These are phyloP conservation scores for Eurotiales sp. DNA, from an alignment of 2,329 filamentous ascomycete genomes.

Conservation along the genomic window DNA sequence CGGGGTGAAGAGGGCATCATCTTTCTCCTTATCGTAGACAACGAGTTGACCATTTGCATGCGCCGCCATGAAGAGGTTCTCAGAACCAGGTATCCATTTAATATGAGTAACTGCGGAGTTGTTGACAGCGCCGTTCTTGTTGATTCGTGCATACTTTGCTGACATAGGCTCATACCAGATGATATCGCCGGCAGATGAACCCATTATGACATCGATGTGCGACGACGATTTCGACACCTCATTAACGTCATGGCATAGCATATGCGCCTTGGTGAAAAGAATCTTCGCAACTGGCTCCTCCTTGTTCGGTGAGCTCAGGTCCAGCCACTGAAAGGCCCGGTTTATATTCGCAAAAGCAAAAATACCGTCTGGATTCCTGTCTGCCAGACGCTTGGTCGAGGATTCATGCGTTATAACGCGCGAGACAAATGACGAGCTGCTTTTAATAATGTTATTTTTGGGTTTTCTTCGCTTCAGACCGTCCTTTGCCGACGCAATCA, in stretches of 20 bases:
- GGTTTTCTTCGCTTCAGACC: constrained; percentile 77
- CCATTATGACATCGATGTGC: constrained; percentile 90
- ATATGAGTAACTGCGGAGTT: constrained; percentile 80
- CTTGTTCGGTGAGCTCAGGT: constrained; percentile 67
- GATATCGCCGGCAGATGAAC: constrained; percentile 93
- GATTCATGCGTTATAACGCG: constrained; percentile 86
- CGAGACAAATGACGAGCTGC: constrained; percentile 98
- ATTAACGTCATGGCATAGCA: constrained; percentile 92
- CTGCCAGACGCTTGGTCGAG: constrained; percentile 71
- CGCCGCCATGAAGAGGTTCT: constrained; percentile 85
- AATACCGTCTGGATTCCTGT: constrained; percentile 72
- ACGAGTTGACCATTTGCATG: constrained; percentile 88
- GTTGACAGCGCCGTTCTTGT: constrained; percentile 95
- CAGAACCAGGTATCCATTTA: constrained; percentile 88
- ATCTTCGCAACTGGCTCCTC: constrained; percentile 93
- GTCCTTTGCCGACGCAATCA: constrained; percentile 61
- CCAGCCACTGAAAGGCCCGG: constrained; percentile 92
- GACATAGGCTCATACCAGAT: constrained; percentile 98
- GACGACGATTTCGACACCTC: constrained; percentile 69
- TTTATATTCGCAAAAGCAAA: constrained; percentile 96
- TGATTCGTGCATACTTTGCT: constrained; percentile 90
- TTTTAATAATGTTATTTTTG: constrained; percentile 98
- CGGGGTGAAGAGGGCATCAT: constrained; percentile 73
- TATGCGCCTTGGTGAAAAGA: constrained; percentile 93
- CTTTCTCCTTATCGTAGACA: constrained; percentile 96